phyloP scores from a whole-genome alignment of 306 rosid genomes.

The Ammopiptanthus mongolicus region DNA sequence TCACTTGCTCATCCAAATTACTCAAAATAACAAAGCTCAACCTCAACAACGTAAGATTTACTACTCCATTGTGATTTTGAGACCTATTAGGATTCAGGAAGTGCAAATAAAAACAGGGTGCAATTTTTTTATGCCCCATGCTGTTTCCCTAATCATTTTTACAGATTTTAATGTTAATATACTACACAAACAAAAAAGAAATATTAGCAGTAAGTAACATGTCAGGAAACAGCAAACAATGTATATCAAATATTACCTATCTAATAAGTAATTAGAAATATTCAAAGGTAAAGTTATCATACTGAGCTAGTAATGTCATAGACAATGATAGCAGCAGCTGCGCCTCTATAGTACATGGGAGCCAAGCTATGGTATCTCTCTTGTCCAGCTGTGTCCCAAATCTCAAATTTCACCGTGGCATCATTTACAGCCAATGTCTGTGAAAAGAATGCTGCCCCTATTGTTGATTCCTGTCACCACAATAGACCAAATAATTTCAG shows the following conservation, averaged over 20 bases:
- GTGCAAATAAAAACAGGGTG: background rate
- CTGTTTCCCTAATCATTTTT: background rate
- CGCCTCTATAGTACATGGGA: constrained; percentile 69
- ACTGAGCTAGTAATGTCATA: constrained; percentile 53
- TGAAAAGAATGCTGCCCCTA: constrained; percentile 63
- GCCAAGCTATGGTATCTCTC: constrained; percentile 69
- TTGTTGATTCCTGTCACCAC: constrained; percentile 52
- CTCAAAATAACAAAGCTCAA: background rate
- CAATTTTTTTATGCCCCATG: background rate
- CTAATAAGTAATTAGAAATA: background rate
- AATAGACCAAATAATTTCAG: constrained; percentile 24
- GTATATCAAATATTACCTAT: background rate
- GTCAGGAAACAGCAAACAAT: background rate
- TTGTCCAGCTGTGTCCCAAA: constrained; percentile 66
- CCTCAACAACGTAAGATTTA: background rate
- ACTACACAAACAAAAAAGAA: background rate
- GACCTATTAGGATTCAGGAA: background rate
- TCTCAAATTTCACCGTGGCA: constrained; percentile 55
- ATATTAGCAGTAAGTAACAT: background rate
- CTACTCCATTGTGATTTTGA: background rate
- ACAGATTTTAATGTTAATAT: background rate
- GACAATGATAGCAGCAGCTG: constrained; percentile 65
- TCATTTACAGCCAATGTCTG: constrained; percentile 61
- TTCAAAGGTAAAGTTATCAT: constrained; percentile 24
- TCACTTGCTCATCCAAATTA: background rate